phyloP scores from a whole-genome alignment of 2,329 filamentous ascomycete genomes.

The Xylaria multiplex region DNA sequence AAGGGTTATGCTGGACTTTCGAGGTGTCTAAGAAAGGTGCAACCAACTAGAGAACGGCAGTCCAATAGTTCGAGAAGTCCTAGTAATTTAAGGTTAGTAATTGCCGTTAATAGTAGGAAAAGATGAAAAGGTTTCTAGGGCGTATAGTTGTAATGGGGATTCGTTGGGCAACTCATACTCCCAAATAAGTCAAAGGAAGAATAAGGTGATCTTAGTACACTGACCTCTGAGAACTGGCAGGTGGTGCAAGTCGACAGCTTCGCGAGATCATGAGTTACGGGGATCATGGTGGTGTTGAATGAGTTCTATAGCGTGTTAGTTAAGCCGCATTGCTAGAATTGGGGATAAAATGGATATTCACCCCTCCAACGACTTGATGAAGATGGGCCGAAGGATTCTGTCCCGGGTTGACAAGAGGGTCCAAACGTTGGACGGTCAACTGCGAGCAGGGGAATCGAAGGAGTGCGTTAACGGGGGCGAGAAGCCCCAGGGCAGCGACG shows the following conservation, averaged over 20 bases:
- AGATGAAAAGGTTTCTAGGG: too few relatives aligned
- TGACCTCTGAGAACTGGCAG: constrained; percentile 34
- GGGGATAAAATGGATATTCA: constrained; percentile 37
- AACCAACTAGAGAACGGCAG: constrained; percentile 46
- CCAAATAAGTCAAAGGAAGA: too few relatives aligned
- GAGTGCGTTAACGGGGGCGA: constrained; percentile 41
- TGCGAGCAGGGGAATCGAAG: constrained; percentile 46
- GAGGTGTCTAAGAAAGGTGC: neutral
- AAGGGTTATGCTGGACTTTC: neutral
- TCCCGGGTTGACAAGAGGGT: constrained; percentile 57
- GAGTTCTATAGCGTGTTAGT: constrained; percentile 50
- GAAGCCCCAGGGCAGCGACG: constrained; percentile 32
- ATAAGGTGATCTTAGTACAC: too few relatives aligned
- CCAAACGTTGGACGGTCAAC: constrained; percentile 50
- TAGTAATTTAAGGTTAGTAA: too few relatives aligned
- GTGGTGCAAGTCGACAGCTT: constrained; percentile 54
- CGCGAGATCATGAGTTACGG: constrained; percentile 47
- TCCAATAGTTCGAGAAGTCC: constrained; percentile 48
- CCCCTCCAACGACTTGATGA: constrained; percentile 67
- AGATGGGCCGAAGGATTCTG: constrained; percentile 64
- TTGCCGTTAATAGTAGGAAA: too few relatives aligned
- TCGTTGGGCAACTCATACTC: too few relatives aligned
- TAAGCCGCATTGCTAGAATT: neutral
- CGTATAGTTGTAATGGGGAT: too few relatives aligned
- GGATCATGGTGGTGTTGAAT: constrained; percentile 58